phyloP scores from a whole-genome alignment of 805 yeast genomes.

The Yarrowia sp. region DNA sequence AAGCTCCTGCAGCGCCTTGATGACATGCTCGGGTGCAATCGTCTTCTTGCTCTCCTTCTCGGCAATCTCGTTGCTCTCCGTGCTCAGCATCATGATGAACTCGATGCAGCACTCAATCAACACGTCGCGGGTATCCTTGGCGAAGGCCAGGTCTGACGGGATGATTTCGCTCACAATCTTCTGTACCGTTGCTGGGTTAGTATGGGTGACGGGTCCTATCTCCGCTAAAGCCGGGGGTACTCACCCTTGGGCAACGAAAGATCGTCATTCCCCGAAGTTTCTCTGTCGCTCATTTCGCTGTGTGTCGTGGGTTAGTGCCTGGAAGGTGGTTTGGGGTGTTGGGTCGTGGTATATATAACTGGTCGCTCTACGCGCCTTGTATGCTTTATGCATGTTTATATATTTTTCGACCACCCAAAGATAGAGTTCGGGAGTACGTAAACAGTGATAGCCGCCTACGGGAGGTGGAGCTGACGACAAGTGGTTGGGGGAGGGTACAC shows the following conservation, averaged over 20 bases:
- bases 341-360: not conserved
- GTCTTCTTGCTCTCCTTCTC: constrained; percentile 96
- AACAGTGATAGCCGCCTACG: constrained; percentile 6
- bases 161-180: constrained; percentile 89
- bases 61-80: constrained; percentile 94
- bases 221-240: not conserved
- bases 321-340: not conserved
- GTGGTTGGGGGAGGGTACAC: not conserved
- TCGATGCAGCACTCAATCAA: constrained; percentile 95
- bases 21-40: constrained; percentile 94
- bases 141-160: constrained; percentile 84
- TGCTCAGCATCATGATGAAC: constrained; percentile 91
- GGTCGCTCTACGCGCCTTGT: constrained; percentile 21
- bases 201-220: no score
- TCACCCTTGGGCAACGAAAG: constrained; percentile 49
- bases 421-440: constrained; percentile 19
- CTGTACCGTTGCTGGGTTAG: constrained; percentile 82
- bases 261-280: constrained; percentile 48
- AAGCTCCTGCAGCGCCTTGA: constrained; percentile 83
- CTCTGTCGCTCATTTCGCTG: constrained; percentile 37
- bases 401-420: constrained; percentile 23
- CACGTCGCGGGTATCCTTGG: constrained; percentile 94
- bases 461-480: not conserved
- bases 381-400: constrained; percentile 38
- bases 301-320: not conserved